Percentiles rank a stretch among this genome's conserved stretches.
Conservation (phyloP, 768 basidiomycete genomes). For the Epithele typhae region DNA sequence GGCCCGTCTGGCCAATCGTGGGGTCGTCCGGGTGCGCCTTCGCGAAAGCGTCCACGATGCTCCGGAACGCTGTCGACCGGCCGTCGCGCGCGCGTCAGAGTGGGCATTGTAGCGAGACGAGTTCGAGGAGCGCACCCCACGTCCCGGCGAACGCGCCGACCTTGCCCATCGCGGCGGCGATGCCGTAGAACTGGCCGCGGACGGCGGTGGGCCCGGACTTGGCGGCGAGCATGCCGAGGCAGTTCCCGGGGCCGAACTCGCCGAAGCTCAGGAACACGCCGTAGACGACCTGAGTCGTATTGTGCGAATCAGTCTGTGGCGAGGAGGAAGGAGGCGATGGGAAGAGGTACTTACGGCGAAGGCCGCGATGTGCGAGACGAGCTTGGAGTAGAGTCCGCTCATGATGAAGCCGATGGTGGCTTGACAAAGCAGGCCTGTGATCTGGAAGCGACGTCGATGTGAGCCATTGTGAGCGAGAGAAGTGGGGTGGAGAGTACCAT, state of each 20-base stretch:
- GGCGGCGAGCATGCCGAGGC: constrained; percentile 77
- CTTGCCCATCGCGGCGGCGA: constrained; percentile 84
- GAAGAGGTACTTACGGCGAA: too few species aligned
- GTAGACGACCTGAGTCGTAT: too few species aligned
- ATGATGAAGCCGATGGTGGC: constrained; percentile 84
- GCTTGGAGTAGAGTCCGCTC: constrained; percentile 70
- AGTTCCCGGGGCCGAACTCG: constrained; percentile 88
- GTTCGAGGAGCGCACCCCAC: constrained; percentile 68
- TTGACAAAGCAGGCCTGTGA: constrained; percentile 61
- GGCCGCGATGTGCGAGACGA: constrained; percentile 59
- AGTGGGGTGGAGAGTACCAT: constrained; percentile 53
- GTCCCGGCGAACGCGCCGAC: constrained; percentile 81
- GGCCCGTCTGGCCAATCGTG: constrained; percentile 69
- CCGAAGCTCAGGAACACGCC: constrained; percentile 90
- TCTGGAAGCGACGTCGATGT: constrained; percentile 34
- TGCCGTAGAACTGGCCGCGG: constrained; percentile 82
- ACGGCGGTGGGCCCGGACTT: constrained; percentile 85
- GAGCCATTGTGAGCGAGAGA: background rate
- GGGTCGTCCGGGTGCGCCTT: constrained; percentile 22
- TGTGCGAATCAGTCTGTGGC: too few species aligned
- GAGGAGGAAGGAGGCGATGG: too few species aligned
- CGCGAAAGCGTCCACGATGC: background rate
- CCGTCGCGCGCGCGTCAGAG: too few species aligned
- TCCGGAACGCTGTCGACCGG: background rate
- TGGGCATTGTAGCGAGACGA: too few species aligned